Evolutionary conservation across 768 basidiomycete genomes (phyloP).

Genomic region (Rhizopogon rudus): DNA sequence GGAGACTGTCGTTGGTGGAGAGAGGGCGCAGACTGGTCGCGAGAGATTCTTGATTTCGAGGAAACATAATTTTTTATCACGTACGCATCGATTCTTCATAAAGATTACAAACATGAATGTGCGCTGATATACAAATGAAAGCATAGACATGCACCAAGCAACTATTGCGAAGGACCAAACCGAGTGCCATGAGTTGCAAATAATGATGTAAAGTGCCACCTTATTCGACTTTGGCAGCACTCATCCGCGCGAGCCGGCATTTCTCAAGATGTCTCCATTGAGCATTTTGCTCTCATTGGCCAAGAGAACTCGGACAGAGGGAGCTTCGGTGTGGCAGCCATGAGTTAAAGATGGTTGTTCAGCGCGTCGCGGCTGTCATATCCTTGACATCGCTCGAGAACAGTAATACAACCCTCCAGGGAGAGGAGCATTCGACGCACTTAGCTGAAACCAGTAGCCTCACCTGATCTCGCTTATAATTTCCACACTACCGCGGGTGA

Average conservation of each 20-base stretch:
- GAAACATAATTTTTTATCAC: neutral
- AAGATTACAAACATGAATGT: no score
- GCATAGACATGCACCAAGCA: neutral
- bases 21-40: neutral
- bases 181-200: neutral
- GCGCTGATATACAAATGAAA: no score
- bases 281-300: conserved; percentile 8
- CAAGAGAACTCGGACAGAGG: conserved; percentile 8
- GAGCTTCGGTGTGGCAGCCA: neutral
- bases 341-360: neutral
- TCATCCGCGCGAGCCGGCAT: conserved; percentile 17
- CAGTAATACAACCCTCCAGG: neutral
- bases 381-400: neutral
- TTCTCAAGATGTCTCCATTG: neutral
- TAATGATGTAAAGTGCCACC: no score
- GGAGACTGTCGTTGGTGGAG: neutral
- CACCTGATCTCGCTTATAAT: conserved; percentile 9
- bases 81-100: no score
- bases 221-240: conserved; percentile 18
- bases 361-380: neutral
- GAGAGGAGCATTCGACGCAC: neutral
- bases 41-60: neutral
- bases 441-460: conserved; percentile 5
- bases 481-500: conserved; percentile 17
- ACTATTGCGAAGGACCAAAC: neutral